Evolutionary conservation across 768 basidiomycete genomes (phyloP), one percentile per base, ranked within the genome.

Genomic region (Termitomyces sp.): DNA sequence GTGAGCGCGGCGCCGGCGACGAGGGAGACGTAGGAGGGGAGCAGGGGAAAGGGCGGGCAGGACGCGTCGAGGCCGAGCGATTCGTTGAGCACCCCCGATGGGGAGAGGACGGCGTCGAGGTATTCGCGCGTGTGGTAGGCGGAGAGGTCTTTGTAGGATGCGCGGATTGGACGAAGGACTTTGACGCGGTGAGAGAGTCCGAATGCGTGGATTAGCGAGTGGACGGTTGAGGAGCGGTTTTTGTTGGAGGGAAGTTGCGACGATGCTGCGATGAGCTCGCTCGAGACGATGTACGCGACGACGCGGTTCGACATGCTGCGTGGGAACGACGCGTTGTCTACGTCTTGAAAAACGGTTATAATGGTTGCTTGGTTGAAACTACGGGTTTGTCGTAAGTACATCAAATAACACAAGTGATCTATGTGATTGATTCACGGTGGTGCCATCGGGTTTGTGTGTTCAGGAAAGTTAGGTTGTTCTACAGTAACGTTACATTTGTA

Each of bases 1-100:
- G 89, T 85, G 36, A 94, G 73, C 0, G 91, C 81, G 0, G 89
- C 89, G 16, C 1, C 94, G 89, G 87, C 92, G 1, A 96, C 75
- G 4, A 85, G 70, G 5, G 73, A 73, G 5, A 89, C 83, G 59
- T 97, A 97, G 3, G 80, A 75, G 6, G 80, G 65, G 12, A 98
- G 77, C 2, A 79, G 81, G 5, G 68, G 69, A 64, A 98, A 98
- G 1, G 78, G 71, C 0, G 94, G 91, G 60, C 93, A 95, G 64
- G 97, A 94, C 5, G 45, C 42, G 27, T 76, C 72, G 12, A 75
- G 57, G 1, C 61, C 63, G n/a, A 60, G 60, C 45, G 83, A 76
- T 36, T 66, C 57, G 44, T 66, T 59, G 10, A 61, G 50, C 1
- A 51, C 39, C 1, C 15, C 27, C n/a, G n/a, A n/a, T 1, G 49